These are phyloP conservation scores for Salvia miltiorrhiza DNA, from an alignment of 257 asterid species.

Conservation along the genomic window DNA sequence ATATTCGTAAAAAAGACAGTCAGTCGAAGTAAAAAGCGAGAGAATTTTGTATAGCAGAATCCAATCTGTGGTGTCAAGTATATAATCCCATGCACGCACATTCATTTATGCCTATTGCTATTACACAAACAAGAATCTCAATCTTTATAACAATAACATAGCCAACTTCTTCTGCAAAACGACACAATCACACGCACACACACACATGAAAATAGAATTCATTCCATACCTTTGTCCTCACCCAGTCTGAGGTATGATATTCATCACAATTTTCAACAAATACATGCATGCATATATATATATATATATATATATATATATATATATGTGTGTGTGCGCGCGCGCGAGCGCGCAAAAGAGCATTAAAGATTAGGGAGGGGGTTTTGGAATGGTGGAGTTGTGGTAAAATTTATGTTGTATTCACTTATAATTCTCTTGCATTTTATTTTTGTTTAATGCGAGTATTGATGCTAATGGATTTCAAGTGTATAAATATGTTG, in stretches of 20 bases:
- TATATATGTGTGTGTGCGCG: too few species aligned
- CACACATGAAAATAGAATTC: not conserved
- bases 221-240: not conserved
- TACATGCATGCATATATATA: too few species aligned
- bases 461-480: not conserved
- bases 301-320: not conserved
- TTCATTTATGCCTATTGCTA: not conserved
- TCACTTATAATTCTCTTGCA: not conserved
- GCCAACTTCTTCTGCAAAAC: conserved; percentile 1
- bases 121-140: not conserved
- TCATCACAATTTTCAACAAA: not conserved
- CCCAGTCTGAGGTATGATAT: conserved; percentile 15
- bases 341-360: not conserved
- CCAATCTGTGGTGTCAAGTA: conserved; percentile 25
- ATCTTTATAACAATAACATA: not conserved
- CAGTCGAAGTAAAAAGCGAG: too few species aligned
- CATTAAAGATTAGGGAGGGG: not conserved
- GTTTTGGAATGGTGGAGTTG: not conserved
- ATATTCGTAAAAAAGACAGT: too few species aligned
- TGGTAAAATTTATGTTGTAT: not conserved
- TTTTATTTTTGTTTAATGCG: not conserved
- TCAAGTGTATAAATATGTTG: not conserved
- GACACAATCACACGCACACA: too few species aligned
- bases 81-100: conserved; percentile 17
- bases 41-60: conserved; percentile 11